Evolutionary conservation across 2,329 filamentous ascomycete species (phyloP).

Genomic region (Fusarium sp.): DNA sequence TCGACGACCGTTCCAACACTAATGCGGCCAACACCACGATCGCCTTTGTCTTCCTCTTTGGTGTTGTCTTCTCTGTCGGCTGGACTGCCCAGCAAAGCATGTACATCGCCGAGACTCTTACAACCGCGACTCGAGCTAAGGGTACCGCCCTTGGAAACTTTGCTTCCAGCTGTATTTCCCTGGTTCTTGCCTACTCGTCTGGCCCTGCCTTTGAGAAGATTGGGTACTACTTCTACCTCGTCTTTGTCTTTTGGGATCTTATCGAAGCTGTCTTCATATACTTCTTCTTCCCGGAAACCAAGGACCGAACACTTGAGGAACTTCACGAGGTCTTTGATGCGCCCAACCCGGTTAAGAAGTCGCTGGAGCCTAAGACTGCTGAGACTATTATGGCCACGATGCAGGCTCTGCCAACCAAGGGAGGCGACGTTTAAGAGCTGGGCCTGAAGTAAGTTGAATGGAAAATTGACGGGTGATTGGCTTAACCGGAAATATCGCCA

Average conservation of each 20-base stretch:
- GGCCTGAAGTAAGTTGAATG: no score
- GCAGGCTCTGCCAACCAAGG: slow-evolving; percentile 17
- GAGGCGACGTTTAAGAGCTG: slow-evolving; percentile 6
- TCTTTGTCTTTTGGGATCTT: slow-evolving; percentile 63
- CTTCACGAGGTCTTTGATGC: slow-evolving; percentile 49
- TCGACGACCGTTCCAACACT: slow-evolving; percentile 49
- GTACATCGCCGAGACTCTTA: slow-evolving; percentile 55
- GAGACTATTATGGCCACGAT: slow-evolving; percentile 35
- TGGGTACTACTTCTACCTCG: slow-evolving; percentile 61
- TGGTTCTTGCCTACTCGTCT: slow-evolving; percentile 62
- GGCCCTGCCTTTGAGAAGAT: slow-evolving; percentile 61
- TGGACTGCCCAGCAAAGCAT: slow-evolving; percentile 64
- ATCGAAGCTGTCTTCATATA: slow-evolving; percentile 61
- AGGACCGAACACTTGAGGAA: slow-evolving; percentile 66
- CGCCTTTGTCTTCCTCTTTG: slow-evolving; percentile 63
- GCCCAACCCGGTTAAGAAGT: slow-evolving; percentile 37
- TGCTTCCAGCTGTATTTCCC: slow-evolving; percentile 55
- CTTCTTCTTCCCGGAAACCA: slow-evolving; percentile 66
- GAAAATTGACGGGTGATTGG: no score
- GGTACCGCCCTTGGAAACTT: slow-evolving; percentile 59
- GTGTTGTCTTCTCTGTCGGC: slow-evolving; percentile 66
- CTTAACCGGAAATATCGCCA: no score
- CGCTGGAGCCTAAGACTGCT: slow-evolving; percentile 33
- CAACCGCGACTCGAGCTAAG: slow-evolving; percentile 54
- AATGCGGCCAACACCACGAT: slow-evolving; percentile 41